Conservation (phyloP, 2,329 filamentous ascomycete species). For the Penicillium sp. region DNA sequence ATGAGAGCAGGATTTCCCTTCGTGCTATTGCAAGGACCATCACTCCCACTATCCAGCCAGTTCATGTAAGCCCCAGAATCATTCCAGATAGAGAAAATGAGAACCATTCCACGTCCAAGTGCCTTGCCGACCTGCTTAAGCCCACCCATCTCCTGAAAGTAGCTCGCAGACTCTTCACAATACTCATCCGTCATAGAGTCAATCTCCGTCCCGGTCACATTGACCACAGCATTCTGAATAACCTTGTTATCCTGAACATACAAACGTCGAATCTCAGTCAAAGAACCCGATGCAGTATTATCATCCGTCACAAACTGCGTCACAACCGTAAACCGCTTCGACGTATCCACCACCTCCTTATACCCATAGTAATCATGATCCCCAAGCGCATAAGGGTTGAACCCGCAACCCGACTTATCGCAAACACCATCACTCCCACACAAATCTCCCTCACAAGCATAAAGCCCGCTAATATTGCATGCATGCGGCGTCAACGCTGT, state of each 20-base stretch:
- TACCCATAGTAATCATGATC: conserved; percentile 61
- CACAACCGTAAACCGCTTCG: conserved; percentile 60
- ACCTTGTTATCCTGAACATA: conserved; percentile 62
- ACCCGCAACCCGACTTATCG: conserved; percentile 67
- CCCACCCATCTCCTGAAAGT: conserved; percentile 54
- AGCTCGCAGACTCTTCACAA: conserved; percentile 54
- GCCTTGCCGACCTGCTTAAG: conserved; percentile 55
- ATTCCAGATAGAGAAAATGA: conserved; percentile 61
- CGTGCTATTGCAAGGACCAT: conserved; percentile 56
- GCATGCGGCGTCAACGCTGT: conserved; percentile 64
- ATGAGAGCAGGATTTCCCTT: conserved; percentile 55
- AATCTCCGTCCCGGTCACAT: conserved; percentile 35
- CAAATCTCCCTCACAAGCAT: conserved; percentile 48
- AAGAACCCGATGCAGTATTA: conserved; percentile 48
- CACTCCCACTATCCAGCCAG: conserved; percentile 55
- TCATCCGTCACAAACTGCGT: conserved; percentile 61
- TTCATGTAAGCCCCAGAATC: conserved; percentile 55
- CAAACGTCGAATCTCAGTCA: conserved; percentile 59
- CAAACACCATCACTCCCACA: conserved; percentile 56
- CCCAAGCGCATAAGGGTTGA: conserved; percentile 65
- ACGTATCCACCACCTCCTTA: conserved; percentile 57
- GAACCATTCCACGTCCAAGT: conserved; percentile 58
- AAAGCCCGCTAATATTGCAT: conserved; percentile 54
- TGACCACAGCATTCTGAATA: conserved; percentile 49
- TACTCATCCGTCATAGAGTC: conserved; percentile 56